Percentiles rank a stretch among this genome's conserved stretches.
Evolutionary conservation across 805 yeast genomes (phyloP).

Genomic region (Millerozyma acaciae): DNA sequence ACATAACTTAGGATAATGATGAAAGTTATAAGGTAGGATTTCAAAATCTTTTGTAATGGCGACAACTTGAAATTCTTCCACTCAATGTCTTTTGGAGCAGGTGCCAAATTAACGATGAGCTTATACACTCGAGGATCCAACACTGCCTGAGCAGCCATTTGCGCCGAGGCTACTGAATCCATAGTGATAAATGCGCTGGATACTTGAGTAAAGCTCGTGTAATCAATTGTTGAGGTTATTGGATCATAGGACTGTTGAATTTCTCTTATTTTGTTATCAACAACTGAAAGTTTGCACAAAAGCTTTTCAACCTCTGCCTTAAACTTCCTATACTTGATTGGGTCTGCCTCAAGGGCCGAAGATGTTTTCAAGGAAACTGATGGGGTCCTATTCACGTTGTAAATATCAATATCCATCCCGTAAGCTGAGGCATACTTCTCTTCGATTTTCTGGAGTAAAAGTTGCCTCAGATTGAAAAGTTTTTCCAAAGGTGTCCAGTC

Average conservation of each 20-base stretch:
- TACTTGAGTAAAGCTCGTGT: conserved; percentile 34
- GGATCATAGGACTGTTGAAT: conserved; percentile 31
- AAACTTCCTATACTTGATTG: conserved; percentile 16
- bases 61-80: conserved; percentile 45
- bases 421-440: conserved; percentile 37
- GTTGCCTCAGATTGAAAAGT: conserved; percentile 32
- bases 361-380: conserved; percentile 22
- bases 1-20: conserved; percentile 47
- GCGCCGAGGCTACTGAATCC: conserved; percentile 48
- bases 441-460: conserved; percentile 35
- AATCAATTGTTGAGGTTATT: conserved; percentile 19
- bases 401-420: conserved; percentile 41
- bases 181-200: conserved; percentile 46
- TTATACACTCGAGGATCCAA: conserved; percentile 44
- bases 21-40: conserved; percentile 39
- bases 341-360: conserved; percentile 10
- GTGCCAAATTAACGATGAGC: conserved; percentile 40
- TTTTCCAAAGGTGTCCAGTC: conserved; percentile 41
- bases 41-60: conserved; percentile 32
- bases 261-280: conserved; percentile 38
- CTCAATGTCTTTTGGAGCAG: conserved; percentile 44
- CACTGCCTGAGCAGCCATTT: conserved; percentile 46
- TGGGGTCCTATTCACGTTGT: conserved; percentile 29
- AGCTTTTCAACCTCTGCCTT: conserved; percentile 28
- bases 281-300: conserved; percentile 27